These are phyloP conservation scores for Candida orba DNA, from an alignment of 805 yeast species.

Conservation along the genomic window DNA sequence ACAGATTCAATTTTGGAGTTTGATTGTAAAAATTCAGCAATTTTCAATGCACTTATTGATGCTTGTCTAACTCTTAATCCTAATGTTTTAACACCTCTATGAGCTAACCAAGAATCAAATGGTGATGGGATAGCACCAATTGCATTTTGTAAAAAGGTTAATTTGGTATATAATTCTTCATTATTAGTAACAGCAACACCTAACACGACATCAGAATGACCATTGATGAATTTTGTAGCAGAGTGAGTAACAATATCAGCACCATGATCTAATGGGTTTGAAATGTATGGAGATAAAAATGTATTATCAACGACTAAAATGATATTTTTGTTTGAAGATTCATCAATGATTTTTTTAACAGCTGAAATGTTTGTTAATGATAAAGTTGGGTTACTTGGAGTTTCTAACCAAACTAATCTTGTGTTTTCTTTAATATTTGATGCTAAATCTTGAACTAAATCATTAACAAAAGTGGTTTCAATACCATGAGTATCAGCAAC, in stretches of 20 bases:
- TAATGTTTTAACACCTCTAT: slow-evolving; percentile 83
- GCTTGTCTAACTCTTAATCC: slow-evolving; percentile 75
- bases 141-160: slow-evolving; percentile 79
- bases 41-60: slow-evolving; percentile 52
- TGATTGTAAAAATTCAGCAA: slow-evolving; percentile 54
- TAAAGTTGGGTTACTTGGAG: slow-evolving; percentile 85
- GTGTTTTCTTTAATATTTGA: slow-evolving; percentile 53
- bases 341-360: slow-evolving; percentile 49
- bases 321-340: slow-evolving; percentile 43
- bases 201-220: slow-evolving; percentile 87
- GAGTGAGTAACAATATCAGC: slow-evolving; percentile 87
- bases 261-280: slow-evolving; percentile 76
- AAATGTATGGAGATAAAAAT: slow-evolving; percentile 78
- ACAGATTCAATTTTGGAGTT: slow-evolving; percentile 54
- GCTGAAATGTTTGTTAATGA: slow-evolving; percentile 66
- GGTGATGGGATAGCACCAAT: slow-evolving; percentile 87
- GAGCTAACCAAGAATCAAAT: slow-evolving; percentile 89
- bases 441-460: slow-evolving; percentile 54
- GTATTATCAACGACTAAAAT: slow-evolving; percentile 81
- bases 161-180: slow-evolving; percentile 50
- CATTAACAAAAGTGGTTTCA: slow-evolving; percentile 56
- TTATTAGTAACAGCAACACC: slow-evolving; percentile 73
- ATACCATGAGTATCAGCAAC: slow-evolving; percentile 80
- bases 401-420: slow-evolving; percentile 77
- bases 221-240: slow-evolving; percentile 85